Base-by-base conservation (phyloP, 202 grass and related monocot genomes). In the Dendrocalamus latiflorus region DNA sequence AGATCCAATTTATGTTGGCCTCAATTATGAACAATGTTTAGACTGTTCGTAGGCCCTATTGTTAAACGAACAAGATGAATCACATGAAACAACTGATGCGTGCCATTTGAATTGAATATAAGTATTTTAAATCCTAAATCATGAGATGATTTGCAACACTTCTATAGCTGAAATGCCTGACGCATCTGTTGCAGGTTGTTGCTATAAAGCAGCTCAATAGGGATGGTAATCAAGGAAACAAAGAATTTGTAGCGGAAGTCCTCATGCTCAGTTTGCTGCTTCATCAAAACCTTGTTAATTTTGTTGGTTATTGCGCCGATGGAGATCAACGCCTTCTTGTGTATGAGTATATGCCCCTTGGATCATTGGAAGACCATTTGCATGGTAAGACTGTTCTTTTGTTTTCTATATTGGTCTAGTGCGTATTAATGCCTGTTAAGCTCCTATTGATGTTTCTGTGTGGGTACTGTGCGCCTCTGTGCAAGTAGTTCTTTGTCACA, bases 221-320 rank as follows among this genome's bases (percentile, higher is more conserved):
- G 71, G 92, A 96, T 85, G 96, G 93, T 59, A 92, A 90, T 68
- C 93, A 99, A 88, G 93, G 96, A 75, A 99, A 99, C 86, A 90
- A 92, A 84, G 96, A 99, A 64, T 99, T 99, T 88, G 86, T 96
- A 20, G 96, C 94, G 81, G 96, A 99, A 82, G 96, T 99, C 44
- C 85, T 99, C n/a, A 99, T 99, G 96, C 93, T 99, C 37, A 99
- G 93, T 83, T 79, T n/a, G n/a, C n/a, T n/a, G n/a, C n/a, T n/a
- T n/a, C n/a, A n/a, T n/a, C n/a, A n/a, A n/a, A n/a, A n/a, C n/a
- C n/a, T n/a, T n/a, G n/a, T n/a, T n/a, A n/a, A n/a, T n/a, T n/a
- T n/a, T n/a, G n/a, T n/a, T n/a, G n/a, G n/a, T n/a, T n/a, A n/a
- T n/a, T n/a, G n/a, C n/a, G n/a, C n/a, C n/a, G n/a, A n/a, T n/a